Base-by-base conservation (phyloP, 108 stramenopile species). In the Schizochytrium sp. region DNA sequence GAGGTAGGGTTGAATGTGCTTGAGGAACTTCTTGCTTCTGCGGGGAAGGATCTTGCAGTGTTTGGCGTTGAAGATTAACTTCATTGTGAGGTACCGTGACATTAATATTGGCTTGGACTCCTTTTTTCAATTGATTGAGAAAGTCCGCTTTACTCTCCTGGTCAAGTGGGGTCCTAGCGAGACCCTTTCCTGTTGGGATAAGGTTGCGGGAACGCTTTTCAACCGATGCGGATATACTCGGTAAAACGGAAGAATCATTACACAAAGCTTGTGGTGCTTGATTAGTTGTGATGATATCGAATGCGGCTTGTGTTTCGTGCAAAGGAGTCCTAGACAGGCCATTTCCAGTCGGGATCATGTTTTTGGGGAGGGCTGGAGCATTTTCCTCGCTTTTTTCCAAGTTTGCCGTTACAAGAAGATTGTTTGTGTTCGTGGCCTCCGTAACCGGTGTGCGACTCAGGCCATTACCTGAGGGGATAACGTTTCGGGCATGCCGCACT, bases 91-190 rank as follows among this genome's bases (percentile, higher is more conserved):
- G 28, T 28, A 28, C 28, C 28, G 28, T 28, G 28, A 28, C 28
- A 28, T 28, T 28, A 28, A 28, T 28, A 28, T 28, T 28, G 28
- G 28, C 28, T 28, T 28, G 28, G 28, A 28, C 28, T 28, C 28
- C 28, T 28, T 28, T 28, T 28, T 28, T 28, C 28, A 28, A 28
- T 28, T 28, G 28, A 28, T 28, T 28, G 28, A 28, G 28, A 28
- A 28, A 28, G 28, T 28, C 28, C 28, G 28, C 28, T 28, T 5
- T 41, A 28, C 38, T 41, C 12, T 41, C 10, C 12, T 72, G n/a
- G 15, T 72, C 72, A 41, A 72, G 72, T 15, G 76, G 76, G 15
- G 76, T 83, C n/a, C 76, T 49, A 5, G 76, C 2, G 55, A 83
- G 3, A 2, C 53, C 50, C 47, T 7, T 49, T 10, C 76, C 76